Evolutionary conservation across 1,284 basidiomycete genomes (phyloP).

Genomic region (Leccinum griseonigrum): DNA sequence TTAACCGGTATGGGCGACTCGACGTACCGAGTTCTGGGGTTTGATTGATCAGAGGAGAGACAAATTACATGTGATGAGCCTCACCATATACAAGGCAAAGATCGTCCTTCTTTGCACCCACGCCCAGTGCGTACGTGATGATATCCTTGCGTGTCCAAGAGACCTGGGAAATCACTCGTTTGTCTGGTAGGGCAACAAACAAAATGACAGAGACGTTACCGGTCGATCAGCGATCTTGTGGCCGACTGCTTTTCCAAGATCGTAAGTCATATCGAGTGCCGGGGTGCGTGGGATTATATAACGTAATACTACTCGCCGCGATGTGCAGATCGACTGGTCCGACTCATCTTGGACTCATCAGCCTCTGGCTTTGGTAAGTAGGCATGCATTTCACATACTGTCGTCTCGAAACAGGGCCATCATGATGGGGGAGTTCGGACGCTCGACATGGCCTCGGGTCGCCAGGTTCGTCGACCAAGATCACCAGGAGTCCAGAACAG

Average conservation of each 20-base stretch:
- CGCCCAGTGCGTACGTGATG: constrained; percentile 31
- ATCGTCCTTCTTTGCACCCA: constrained; percentile 32
- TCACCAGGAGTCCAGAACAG: too few species aligned
- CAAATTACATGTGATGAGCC: background rate
- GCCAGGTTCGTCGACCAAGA: too few species aligned
- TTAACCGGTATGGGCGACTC: background rate
- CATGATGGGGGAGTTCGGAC: too few species aligned
- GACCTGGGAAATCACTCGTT: constrained; percentile 17
- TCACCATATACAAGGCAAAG: constrained; percentile 31
- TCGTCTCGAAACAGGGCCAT: too few species aligned
- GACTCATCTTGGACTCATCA: too few species aligned
- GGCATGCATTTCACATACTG: too few species aligned
- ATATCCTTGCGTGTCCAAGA: constrained; percentile 34
- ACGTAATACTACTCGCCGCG: too few species aligned
- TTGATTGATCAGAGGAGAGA: background rate
- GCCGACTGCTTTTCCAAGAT: constrained; percentile 30
- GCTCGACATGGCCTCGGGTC: too few species aligned
- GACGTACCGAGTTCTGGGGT: constrained; percentile 33
- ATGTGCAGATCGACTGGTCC: too few species aligned
- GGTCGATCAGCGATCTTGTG: constrained; percentile 20
- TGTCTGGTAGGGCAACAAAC: background rate
- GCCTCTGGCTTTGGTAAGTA: too few species aligned
- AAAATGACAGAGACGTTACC: constrained; percentile 7
- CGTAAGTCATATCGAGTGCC: constrained; percentile 22
- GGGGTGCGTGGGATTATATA: too few species aligned